Conservation (phyloP, 2,329 filamentous ascomycete genomes). For the Claviceps cyperi region DNA sequence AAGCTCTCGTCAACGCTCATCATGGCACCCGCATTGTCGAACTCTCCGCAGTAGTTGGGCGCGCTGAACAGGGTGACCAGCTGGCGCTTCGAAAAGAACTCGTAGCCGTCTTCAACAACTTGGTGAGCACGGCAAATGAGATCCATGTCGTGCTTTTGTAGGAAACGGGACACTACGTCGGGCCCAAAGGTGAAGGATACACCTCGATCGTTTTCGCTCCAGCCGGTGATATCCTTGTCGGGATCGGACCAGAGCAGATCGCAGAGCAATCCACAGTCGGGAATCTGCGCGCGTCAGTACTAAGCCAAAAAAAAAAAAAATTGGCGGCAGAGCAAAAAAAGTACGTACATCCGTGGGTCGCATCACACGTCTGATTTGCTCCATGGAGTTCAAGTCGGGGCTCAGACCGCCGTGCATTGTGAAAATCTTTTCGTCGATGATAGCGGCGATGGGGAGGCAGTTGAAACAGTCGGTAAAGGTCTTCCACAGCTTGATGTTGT, state of each 20-base stretch:
- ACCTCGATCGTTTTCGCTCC: conserved; percentile 97
- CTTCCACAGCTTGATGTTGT: conserved; percentile 99
- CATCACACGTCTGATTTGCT: conserved; percentile 98
- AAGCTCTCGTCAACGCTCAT: conserved; percentile 99
- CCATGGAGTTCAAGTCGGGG: conserved; percentile 97
- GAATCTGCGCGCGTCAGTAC: conserved; percentile 51
- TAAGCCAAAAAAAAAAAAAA: background rate
- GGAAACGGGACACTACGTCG: conserved; percentile 90
- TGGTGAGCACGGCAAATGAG: conserved; percentile 97
- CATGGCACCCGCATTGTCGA: conserved; percentile 98
- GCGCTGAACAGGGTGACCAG: conserved; percentile 95
- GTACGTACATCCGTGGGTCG: conserved; percentile 91
- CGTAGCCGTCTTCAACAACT: conserved; percentile 97
- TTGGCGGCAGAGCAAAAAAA: background rate
- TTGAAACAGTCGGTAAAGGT: conserved; percentile 99
- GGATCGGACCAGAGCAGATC: conserved; percentile 98
- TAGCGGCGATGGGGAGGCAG: conserved; percentile 92
- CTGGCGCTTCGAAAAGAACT: conserved; percentile 98
- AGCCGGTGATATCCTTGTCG: conserved; percentile 97
- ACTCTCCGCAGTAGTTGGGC: conserved; percentile 98
- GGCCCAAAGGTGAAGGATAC: conserved; percentile 98
- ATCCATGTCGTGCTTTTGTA: conserved; percentile 99
- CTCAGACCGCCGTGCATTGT: conserved; percentile 98
- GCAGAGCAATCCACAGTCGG: conserved; percentile 92
- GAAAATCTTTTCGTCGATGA: conserved; percentile 99